Evolutionary conservation across 1,284 basidiomycete genomes (phyloP).

Genomic region (Mrakiaceae sp.): DNA sequence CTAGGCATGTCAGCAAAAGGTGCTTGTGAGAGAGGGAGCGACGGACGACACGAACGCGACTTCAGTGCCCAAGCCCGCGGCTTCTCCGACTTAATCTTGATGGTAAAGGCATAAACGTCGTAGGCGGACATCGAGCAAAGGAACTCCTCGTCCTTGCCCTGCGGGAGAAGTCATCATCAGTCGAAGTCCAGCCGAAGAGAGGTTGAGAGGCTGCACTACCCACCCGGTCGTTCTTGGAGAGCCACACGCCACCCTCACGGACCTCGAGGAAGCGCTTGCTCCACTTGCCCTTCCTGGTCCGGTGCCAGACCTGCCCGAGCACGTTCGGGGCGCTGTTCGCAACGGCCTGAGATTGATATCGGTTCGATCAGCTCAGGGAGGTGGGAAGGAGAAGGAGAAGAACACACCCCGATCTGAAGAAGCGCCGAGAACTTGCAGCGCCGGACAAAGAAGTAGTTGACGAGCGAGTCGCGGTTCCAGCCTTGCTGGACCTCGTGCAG

Average conservation of each 20-base stretch:
- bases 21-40: not conserved
- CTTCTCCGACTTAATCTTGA: conserved; percentile 35
- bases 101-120: conserved; percentile 64
- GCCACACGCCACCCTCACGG: conserved; percentile 66
- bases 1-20: not conserved
- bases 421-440: conserved; percentile 50
- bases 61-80: conserved; percentile 72
- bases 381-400: conserved; percentile 15
- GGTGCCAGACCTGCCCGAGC: conserved; percentile 65
- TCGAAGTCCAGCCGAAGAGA: not conserved
- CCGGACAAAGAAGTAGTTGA: conserved; percentile 66
- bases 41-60: conserved; percentile 33
- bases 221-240: conserved; percentile 77
- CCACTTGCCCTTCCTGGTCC: conserved; percentile 83
- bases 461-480: conserved; percentile 67
- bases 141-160: conserved; percentile 71
- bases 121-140: conserved; percentile 73
- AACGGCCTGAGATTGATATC: conserved; percentile 13
- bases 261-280: conserved; percentile 75
- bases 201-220: conserved; percentile 20
- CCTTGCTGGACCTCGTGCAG: conserved; percentile 59
- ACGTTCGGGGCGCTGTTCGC: conserved; percentile 8
- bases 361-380: not conserved
- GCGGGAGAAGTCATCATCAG: not conserved
- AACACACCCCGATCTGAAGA: conserved; percentile 49